A percentile compares a stretch with the other conserved stretches of the same genome.
Conservation (phyloP, 768 basidiomycete genomes). For the Pisolithus albus region DNA sequence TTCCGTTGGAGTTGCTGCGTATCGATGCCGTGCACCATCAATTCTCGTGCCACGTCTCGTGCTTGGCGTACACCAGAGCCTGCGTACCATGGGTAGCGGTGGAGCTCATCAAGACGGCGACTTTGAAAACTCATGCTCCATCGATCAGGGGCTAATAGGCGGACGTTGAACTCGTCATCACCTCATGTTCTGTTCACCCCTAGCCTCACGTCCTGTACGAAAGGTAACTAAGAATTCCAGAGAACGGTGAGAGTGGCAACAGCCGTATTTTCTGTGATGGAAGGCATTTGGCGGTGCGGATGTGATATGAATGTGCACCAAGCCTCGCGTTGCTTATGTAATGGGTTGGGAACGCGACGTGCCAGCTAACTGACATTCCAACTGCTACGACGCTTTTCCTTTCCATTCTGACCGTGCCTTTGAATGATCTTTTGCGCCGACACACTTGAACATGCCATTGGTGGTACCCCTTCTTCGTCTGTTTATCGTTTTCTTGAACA, state of each 20-base stretch:
- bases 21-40: no score
- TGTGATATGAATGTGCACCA: no score
- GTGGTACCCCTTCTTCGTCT: conserved; percentile 61
- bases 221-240: no score
- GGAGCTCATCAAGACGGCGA: conserved; percentile 1
- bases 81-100: not conserved
- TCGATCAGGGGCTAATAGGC: not conserved
- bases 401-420: conserved; percentile 1
- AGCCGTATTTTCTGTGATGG: no score
- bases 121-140: not conserved
- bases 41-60: no score
- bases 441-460: conserved; percentile 48
- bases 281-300: no score
- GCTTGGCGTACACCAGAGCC: not conserved
- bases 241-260: no score
- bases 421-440: conserved; percentile 8
- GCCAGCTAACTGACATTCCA: conserved; percentile 1
- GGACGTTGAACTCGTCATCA: not conserved
- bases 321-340: no score
- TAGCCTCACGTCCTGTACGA: no score
- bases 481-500: conserved; percentile 67
- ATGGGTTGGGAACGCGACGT: not conserved
- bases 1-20: not conserved
- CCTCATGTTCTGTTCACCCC: not conserved
- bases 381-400: not conserved